phyloP scores from a whole-genome alignment of 108 stramenopile genomes.

The Nitzschia sp. region DNA sequence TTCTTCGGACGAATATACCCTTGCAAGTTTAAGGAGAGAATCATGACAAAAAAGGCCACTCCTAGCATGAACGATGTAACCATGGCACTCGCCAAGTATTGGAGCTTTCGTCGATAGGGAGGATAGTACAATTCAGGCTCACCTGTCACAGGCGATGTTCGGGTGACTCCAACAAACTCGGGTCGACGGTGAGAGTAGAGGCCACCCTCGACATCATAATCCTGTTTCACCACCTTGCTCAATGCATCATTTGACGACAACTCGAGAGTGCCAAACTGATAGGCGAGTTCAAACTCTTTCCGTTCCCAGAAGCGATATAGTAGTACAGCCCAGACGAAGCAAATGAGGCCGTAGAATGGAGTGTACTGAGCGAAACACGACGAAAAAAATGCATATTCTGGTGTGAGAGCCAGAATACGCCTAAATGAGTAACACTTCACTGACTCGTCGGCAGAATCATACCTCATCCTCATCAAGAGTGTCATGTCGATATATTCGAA shows the following conservation, averaged over 20 bases:
- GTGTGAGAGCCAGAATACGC: slow-evolving; percentile 40
- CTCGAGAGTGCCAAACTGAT: slow-evolving; percentile 57
- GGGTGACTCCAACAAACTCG: slow-evolving; percentile 56
- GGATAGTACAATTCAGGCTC: slow-evolving; percentile 60
- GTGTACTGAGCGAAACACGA: slow-evolving; percentile 32
- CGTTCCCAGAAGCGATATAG: slow-evolving; percentile 72
- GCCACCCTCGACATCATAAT: slow-evolving; percentile 6
- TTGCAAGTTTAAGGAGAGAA: slow-evolving; percentile 77
- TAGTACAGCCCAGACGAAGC: slow-evolving; percentile 68
- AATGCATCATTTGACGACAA: not conserved
- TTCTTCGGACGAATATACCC: slow-evolving; percentile 67
- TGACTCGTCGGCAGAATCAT: slow-evolving; percentile 49
- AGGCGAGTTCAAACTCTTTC: slow-evolving; percentile 47
- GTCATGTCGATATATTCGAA: slow-evolving; percentile 49
- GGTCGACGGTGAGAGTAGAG: slow-evolving; percentile 39
- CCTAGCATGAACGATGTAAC: slow-evolving; percentile 57
- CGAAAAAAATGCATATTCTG: slow-evolving; percentile 34
- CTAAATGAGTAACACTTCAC: slow-evolving; percentile 61
- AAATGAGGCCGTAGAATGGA: slow-evolving; percentile 61
- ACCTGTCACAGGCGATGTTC: slow-evolving; percentile 67
- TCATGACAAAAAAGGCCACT: slow-evolving; percentile 72
- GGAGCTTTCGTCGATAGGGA: slow-evolving; percentile 47
- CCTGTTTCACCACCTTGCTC: not conserved
- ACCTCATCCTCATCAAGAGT: slow-evolving; percentile 60
- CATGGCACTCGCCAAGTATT: slow-evolving; percentile 53